Conservation (phyloP, 345 rosid genomes). For the Arabidopsis thaliana region DNA sequence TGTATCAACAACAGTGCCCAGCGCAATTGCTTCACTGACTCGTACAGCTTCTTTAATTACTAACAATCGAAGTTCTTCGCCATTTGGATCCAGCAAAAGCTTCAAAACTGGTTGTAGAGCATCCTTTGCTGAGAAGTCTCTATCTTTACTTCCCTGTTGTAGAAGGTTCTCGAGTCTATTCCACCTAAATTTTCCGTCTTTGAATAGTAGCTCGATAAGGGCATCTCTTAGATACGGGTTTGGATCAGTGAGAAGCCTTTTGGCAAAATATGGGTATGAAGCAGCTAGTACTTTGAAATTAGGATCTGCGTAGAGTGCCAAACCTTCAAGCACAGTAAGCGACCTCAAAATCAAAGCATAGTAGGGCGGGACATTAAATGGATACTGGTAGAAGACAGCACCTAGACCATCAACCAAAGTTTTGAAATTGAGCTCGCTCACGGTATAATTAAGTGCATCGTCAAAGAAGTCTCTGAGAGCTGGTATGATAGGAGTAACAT, state of each 20-base stretch:
- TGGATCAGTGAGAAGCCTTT: conserved; percentile 97
- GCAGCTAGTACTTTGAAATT: conserved; percentile 94
- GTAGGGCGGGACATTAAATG: conserved; percentile 92
- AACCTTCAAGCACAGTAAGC: conserved; percentile 94
- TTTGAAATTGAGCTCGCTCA: conserved; percentile 93
- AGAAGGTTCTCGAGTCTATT: conserved; percentile 94
- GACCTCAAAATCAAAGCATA: conserved; percentile 94
- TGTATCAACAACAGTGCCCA: conserved; percentile 67
- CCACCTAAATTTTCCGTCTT: conserved; percentile 98
- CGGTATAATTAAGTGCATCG: conserved; percentile 89
- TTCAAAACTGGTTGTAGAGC: conserved; percentile 89
- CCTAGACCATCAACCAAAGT: conserved; percentile 93
- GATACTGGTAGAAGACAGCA: conserved; percentile 86
- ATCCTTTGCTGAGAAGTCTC: conserved; percentile 88
- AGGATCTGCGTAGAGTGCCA: conserved; percentile 92
- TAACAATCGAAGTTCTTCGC: conserved; percentile 77
- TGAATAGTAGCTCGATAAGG: conserved; percentile 90
- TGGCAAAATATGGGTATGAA: conserved; percentile 96
- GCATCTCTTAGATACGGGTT: conserved; percentile 97
- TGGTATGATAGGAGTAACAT: conserved; percentile 90
- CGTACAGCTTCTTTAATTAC: conserved; percentile 85
- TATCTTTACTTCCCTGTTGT: conserved; percentile 87
- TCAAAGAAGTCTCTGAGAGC: conserved; percentile 88
- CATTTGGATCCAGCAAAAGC: conserved; percentile 72
- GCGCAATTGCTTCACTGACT: conserved; percentile 72